phyloP scores from a whole-genome alignment of 2,329 filamentous ascomycete genomes.

The Paecilomyces sp. region DNA sequence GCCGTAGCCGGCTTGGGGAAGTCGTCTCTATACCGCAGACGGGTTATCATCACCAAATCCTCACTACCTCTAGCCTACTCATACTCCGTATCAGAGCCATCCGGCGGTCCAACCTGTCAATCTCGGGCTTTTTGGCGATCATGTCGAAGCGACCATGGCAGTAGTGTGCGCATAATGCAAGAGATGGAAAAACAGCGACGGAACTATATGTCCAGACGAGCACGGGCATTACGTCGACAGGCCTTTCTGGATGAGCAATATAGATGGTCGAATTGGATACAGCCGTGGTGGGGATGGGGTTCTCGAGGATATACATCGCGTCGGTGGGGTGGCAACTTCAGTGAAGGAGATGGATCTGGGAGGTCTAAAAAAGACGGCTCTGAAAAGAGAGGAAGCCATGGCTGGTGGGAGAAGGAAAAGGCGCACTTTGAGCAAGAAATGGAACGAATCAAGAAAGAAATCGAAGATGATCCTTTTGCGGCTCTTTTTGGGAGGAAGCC shows the following conservation, averaged over 20 bases:
- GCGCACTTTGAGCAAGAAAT: constrained; percentile 23
- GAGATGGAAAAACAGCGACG: neutral
- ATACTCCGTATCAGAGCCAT: neutral
- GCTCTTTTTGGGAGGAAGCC: constrained; percentile 32
- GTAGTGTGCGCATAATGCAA: neutral
- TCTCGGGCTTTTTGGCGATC: neutral
- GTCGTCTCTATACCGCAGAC: neutral
- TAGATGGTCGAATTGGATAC: neutral
- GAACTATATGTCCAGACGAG: neutral
- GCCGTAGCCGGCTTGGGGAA: neutral
- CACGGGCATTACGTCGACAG: neutral
- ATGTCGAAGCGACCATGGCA: neutral
- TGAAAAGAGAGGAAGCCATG: neutral
- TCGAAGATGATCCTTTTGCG: constrained; percentile 33
- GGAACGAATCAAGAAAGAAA: constrained; percentile 25
- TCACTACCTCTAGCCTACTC: neutral
- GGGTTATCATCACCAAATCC: neutral
- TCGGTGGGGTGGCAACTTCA: neutral
- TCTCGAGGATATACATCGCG: constrained; percentile 1
- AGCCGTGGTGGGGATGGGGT: constrained; percentile 10
- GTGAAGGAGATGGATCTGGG: neutral
- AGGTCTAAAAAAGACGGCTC: neutral
- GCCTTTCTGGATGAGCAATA: neutral
- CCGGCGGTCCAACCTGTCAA: neutral
- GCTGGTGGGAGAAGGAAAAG: constrained; percentile 15